These are phyloP conservation scores for Aspergillus melleus DNA, from an alignment of 2,329 filamentous ascomycete genomes.

Conservation along the genomic window DNA sequence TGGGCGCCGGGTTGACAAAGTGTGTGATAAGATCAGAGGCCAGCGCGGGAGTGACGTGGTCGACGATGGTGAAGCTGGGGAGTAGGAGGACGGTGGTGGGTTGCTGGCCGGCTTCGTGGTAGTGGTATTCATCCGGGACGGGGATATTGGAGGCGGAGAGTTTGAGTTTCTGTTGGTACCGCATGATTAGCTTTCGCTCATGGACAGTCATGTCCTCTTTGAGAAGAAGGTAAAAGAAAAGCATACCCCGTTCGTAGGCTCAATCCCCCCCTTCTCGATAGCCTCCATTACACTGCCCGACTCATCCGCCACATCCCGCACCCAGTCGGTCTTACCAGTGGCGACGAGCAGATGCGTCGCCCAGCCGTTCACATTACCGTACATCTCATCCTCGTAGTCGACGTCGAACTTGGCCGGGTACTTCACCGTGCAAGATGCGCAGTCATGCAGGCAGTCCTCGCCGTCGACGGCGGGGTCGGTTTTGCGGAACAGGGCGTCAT, in stretches of 20 bases:
- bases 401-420: conserved; percentile 75
- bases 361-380: conserved; percentile 84
- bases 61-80: conserved; percentile 78
- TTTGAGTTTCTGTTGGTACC: conserved; percentile 67
- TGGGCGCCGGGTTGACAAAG: conserved; percentile 68
- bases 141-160: conserved; percentile 91
- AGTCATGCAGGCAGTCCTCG: conserved; percentile 86
- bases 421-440: conserved; percentile 72
- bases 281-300: conserved; percentile 82
- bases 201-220: background rate
- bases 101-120: conserved; percentile 55
- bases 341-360: conserved; percentile 86
- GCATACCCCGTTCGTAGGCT: conserved; percentile 45
- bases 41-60: conserved; percentile 75
- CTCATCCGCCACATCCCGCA: conserved; percentile 83
- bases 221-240: background rate
- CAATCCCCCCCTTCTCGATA: conserved; percentile 51
- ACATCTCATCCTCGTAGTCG: conserved; percentile 75
- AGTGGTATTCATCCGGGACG: conserved; percentile 65
- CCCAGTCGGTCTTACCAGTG: conserved; percentile 96
- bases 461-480: conserved; percentile 78
- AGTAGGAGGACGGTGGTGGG: conserved; percentile 82
- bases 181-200: background rate
- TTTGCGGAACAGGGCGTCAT: conserved; percentile 66
- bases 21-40: conserved; percentile 70